Evolutionary conservation across 345 rosid genomes (phyloP), one percentile per base, ranked within the genome.

Genomic region (Trapa bicornis): DNA sequence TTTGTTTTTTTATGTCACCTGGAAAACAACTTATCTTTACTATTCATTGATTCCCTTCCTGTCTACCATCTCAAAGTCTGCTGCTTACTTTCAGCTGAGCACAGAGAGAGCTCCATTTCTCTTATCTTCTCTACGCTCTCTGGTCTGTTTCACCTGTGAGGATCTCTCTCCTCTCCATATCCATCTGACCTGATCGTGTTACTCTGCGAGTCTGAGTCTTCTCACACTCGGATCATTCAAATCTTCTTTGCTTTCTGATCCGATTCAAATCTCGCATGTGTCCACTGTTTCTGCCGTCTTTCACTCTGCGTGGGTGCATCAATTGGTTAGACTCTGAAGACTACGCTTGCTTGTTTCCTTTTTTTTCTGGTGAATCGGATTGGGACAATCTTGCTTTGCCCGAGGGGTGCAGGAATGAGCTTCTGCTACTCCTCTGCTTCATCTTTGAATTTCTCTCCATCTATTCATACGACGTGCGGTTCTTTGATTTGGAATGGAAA

Each of bases 361-460:
- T 58, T 67, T 72, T 60, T 66, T 74, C 72, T 64, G 71, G 39
- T 58, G 12, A 52, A 67, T 67, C 66, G 53, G 77, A 68, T 76
- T 68, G 67, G 68, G 37, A 5, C 50, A 36, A 73, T 70, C 65
- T 13, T 48, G 54, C 64, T 72, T 65, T 64, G 68, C 65, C 38
- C 65, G 47, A 65, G 63, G 58, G 73, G 68, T 71, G 65, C 77
- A 71, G 61, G 53, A 47, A 50, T 42, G 36, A 64, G 78, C 63
- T 68, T 57, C 35, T 47, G 69, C 63, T 48, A 72, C 1, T 61
- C 77, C 79, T 79, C 60, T 37, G 76, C 48, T 74, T 69, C 68
- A 39, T 61, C 57, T 65, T 50, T 45, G 43, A 35, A 16, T 33
- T 4, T 65, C 1, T 3, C 37, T 13, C 29, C 38, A 47, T 45